Evolutionary conservation across 1,139 yeast genomes (phyloP).

Genomic region (Saccharomycopsis crataegensis): DNA sequence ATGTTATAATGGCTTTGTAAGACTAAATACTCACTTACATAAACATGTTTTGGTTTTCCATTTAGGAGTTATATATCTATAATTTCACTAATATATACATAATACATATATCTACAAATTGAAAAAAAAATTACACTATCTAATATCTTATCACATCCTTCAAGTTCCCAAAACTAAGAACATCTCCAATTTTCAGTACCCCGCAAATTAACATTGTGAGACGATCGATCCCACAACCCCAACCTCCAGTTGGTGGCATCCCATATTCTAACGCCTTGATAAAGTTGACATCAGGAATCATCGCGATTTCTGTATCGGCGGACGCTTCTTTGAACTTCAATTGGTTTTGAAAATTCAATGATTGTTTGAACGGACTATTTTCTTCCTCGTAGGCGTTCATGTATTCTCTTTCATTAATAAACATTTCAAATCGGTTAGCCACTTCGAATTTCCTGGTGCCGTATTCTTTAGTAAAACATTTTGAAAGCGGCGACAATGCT

Average conservation of each 20-base stretch:
- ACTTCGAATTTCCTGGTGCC: conserved; percentile 33
- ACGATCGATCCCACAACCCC: conserved; percentile 94
- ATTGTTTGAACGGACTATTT: conserved; percentile 72
- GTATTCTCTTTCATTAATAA: conserved; percentile 72
- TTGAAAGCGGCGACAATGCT: conserved; percentile 80
- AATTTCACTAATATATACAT: too few species aligned
- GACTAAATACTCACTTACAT: neutral
- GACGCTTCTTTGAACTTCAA: conserved; percentile 38
- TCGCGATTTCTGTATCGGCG: conserved; percentile 48
- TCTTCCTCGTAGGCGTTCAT: conserved; percentile 97
- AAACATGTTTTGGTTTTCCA: neutral
- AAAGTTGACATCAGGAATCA: conserved; percentile 67
- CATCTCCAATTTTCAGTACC: conserved; percentile 64
- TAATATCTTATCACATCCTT: conserved; percentile 60
- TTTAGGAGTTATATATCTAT: too few species aligned
- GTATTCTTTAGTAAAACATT: conserved; percentile 27
- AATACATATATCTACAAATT: neutral
- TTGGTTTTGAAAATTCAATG: conserved; percentile 52
- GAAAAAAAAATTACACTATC: neutral
- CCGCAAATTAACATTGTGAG: conserved; percentile 72
- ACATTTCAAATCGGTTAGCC: conserved; percentile 75
- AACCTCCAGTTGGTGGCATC: conserved; percentile 96
- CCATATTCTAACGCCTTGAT: conserved; percentile 82
- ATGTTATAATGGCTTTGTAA: neutral
- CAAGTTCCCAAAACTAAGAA: conserved; percentile 74